Conservation (phyloP, 352 stramenopile species). For the Pythium periplocum region DNA sequence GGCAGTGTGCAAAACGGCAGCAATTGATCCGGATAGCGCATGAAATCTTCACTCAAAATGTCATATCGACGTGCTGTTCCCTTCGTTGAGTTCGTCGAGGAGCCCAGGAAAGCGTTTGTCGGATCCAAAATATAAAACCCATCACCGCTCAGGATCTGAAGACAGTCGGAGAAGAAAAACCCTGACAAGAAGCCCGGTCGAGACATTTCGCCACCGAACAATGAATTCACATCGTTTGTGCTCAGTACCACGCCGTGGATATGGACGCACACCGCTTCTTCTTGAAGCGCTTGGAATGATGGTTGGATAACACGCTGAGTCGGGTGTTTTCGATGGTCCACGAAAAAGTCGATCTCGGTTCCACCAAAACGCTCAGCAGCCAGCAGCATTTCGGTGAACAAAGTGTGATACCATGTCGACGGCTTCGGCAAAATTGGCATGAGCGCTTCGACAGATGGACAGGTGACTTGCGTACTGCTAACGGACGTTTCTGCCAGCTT, state of each 20-base stretch:
- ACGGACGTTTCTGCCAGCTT: constrained; percentile 58
- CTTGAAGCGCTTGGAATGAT: constrained; percentile 64
- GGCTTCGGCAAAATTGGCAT: constrained; percentile 31
- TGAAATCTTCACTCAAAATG: constrained; percentile 51
- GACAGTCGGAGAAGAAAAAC: constrained; percentile 65
- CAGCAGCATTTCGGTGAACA: constrained; percentile 59
- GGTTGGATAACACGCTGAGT: constrained; percentile 64
- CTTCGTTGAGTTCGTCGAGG: constrained; percentile 3
- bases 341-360: constrained; percentile 58
- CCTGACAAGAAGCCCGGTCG: constrained; percentile 48
- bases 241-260: constrained; percentile 54
- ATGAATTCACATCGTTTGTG: constrained; percentile 40
- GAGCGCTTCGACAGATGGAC: constrained; percentile 33
- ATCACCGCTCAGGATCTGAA: constrained; percentile 75
- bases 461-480: constrained; percentile 39
- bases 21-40: constrained; percentile 66
- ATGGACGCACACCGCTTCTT: constrained; percentile 66
- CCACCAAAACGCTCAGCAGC: constrained; percentile 47
- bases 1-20: constrained; percentile 66
- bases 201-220: constrained; percentile 48
- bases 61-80: constrained; percentile 53
- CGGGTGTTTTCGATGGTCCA: constrained; percentile 60
- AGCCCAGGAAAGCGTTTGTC: constrained; percentile 11
- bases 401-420: constrained; percentile 31
- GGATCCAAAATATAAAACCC: constrained; percentile 77